Base-by-base conservation (phyloP, 495 filamentous ascomycete species). In the Talaromyces liani region DNA sequence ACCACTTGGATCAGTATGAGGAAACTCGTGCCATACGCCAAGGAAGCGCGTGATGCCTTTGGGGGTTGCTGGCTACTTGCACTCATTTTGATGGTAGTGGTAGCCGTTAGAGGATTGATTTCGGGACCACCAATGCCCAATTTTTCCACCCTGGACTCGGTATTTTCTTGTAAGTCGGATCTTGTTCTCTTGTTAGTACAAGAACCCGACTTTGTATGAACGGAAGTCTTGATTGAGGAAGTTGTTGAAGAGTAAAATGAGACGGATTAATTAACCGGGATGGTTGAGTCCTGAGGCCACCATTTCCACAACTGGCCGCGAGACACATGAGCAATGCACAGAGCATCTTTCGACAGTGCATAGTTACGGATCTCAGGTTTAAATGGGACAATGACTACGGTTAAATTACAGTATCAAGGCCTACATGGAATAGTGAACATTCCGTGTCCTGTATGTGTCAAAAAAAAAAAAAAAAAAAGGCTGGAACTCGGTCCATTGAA, bases 1-100 rank as follows among this genome's bases (percentile, higher is more conserved):
- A 77, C 77, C 67, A 98, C 78, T 73, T 97, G 93, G 20, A 96
- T 84, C 58, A 91, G 77, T 69, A 99, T 92, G 62, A 99, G 82
- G 65, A 92, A 85, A 9, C 89, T 90, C 25, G 92, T 93, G 20
- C 91, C 92, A 56, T 83, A 76, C 20, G 83, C 82, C 6, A 89
- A 87, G 24, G 74, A 77, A 9, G 71, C 68, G 54, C 75, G 59
- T 57, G 73, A 20, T 54, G 25, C 24, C 25, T 62, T n/a, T 18
- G 60, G 39, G 2, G n/a, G 24, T 34, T 49, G 60, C 9, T 31
- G 12, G 60, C 24, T 54, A 34, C 41, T 54, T 14, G 33, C 27
- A 16, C 25, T 22, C 60, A 34, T 36, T 20, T 6, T 36, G 6
- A 58, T 36, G 16, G 56, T 20, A 9, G n/a, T 20, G 31, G n/a